Evolutionary conservation across 2,329 filamentous ascomycete genomes (phyloP), one percentile per base, ranked within the genome.

Genomic region (Chrysoporthe austroafricana): DNA sequence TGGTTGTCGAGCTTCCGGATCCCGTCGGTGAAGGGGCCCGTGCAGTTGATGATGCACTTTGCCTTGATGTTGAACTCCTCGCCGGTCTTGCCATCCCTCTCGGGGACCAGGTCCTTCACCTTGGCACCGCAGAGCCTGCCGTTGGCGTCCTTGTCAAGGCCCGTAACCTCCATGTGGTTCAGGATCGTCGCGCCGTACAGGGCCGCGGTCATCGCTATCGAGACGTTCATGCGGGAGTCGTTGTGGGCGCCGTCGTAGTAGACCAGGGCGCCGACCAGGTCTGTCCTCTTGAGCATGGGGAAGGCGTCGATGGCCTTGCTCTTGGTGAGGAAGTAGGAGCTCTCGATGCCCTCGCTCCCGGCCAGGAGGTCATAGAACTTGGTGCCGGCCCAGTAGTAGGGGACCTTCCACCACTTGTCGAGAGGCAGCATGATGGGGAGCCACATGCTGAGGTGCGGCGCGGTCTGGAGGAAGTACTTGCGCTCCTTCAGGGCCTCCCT

Each of bases 211-310:
- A 93, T 89, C 32, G 91, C 92, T 61, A 96, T 84, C 11, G 91
- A 93, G 58, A 94, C 89, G 77, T 95, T 95, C 91, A 95, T 96
- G 70, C 92, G 88, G 36, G 92, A 93, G 77, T 96, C 92, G 76
- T 96, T 95, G 82, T 95, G 92, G 67, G 92, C 91, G 70, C 92
- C 92, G 80, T 96, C 90, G 76, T 95, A 95, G 84, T 96, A 96
- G 48, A 95, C 91, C 74, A 95, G 81, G 44, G 92, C 92, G 72
- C 92, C 92, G 64, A 93, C 86, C 18, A 95, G 81, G 70, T 88
- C 88, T 64, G 91, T 88, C 74, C 87, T 89, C 79, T 90, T 91
- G 72, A 96, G 80, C 86, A 94, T 91, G 32, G 92, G 92, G 74
- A 94, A 94, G 8, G 89, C 87, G 74, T 93, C 90, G 69, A 94